Conservation (phyloP, 192 early-diverging fungal genomes). For the Geranomyces variabilis region DNA sequence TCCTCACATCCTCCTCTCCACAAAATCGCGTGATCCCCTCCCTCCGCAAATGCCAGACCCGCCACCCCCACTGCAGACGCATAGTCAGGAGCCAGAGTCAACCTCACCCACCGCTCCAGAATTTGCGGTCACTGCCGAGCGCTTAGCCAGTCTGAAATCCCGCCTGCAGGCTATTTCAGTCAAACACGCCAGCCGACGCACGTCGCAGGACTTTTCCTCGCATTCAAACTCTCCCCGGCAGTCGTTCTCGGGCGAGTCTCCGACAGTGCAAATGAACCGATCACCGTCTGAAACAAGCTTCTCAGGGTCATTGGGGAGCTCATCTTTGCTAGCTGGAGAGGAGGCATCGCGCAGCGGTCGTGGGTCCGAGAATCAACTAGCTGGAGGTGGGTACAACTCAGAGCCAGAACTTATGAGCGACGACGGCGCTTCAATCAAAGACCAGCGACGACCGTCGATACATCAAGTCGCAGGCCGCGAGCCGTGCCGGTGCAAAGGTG, state of each 20-base stretch:
- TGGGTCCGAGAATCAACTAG: background rate
- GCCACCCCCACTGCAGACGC: background rate
- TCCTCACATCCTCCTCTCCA: too few species aligned
- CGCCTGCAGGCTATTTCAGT: constrained; percentile 39
- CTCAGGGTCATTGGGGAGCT: background rate
- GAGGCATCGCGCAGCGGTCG: background rate
- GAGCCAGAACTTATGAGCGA: background rate
- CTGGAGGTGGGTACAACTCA: background rate
- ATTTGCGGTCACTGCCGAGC: constrained; percentile 37
- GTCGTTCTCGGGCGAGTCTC: background rate
- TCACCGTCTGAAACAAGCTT: background rate
- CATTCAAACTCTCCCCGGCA: constrained; percentile 8
- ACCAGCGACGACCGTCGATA: background rate
- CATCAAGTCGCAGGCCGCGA: constrained; percentile 5
- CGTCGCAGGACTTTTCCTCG: constrained; percentile 15
- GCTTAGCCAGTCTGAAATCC: constrained; percentile 30
- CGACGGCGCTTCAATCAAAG: background rate
- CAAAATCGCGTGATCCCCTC: too few species aligned
- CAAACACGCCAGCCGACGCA: constrained; percentile 32
- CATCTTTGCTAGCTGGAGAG: background rate
- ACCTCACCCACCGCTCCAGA: constrained; percentile 26
- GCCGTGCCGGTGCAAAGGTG: constrained; percentile 21
- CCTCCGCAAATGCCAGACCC: constrained; percentile 1
- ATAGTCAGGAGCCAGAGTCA: background rate
- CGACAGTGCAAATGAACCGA: background rate